Evolutionary conservation across 2,329 filamentous ascomycete genomes (phyloP).

Genomic region (Penicillium thymicola): DNA sequence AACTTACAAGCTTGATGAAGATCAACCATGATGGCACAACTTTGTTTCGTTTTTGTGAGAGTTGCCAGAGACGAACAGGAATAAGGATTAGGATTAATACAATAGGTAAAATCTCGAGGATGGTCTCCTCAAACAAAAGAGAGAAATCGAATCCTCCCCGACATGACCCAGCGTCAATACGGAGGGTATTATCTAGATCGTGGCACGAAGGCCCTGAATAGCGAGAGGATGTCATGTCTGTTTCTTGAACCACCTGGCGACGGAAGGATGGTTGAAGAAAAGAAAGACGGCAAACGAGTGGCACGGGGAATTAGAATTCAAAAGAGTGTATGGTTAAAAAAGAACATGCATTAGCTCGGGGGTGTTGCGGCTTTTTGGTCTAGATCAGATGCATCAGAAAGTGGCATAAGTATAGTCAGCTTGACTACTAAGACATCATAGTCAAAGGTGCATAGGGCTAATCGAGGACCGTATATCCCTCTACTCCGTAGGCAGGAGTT

Average conservation of each 20-base stretch:
- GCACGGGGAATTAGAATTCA: conserved; percentile 8
- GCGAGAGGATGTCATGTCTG: conserved; percentile 28
- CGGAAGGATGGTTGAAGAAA: conserved; percentile 15
- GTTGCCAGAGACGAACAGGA: conserved; percentile 36
- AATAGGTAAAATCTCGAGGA: conserved; percentile 39
- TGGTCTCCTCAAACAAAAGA: conserved; percentile 46
- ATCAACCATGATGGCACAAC: conserved; percentile 32
- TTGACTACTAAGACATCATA: background rate
- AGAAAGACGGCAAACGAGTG: conserved; percentile 10
- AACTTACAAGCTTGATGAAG: conserved; percentile 37
- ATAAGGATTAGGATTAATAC: conserved; percentile 35
- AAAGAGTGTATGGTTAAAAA: conserved; percentile 8
- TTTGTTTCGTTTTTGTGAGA: conserved; percentile 35
- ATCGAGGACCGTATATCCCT: conserved; percentile 18
- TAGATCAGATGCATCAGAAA: conserved; percentile 23
- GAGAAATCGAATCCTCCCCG: conserved; percentile 46
- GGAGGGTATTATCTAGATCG: conserved; percentile 36
- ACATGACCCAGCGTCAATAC: conserved; percentile 34
- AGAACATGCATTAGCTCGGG: conserved; percentile 12
- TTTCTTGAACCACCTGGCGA: conserved; percentile 17
- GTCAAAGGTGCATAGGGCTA: conserved; percentile 2
- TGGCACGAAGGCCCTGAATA: conserved; percentile 29
- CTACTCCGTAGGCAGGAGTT: conserved; percentile 15
- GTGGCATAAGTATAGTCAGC: background rate
- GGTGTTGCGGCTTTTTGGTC: conserved; percentile 10